Evolutionary conservation across 805 yeast genomes (phyloP).

Genomic region (Blastobotrys chiropterorum): DNA sequence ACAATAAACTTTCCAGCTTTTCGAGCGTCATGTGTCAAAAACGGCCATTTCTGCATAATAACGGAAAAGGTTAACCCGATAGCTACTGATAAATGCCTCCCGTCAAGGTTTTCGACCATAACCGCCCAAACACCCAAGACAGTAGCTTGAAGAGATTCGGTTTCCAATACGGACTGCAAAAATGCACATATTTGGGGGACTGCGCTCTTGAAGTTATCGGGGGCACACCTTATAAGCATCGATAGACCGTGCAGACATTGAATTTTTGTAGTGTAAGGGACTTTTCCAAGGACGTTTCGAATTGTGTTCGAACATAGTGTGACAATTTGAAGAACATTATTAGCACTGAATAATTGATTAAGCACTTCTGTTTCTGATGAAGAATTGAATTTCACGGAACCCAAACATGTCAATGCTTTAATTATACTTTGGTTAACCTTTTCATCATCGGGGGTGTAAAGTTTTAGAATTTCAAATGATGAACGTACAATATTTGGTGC

Average conservation of each 20-base stretch:
- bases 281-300: conserved; percentile 64
- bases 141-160: conserved; percentile 43
- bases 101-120: conserved; percentile 51
- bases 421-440: conserved; percentile 8
- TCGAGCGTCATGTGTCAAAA: conserved; percentile 45
- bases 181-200: conserved; percentile 84
- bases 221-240: conserved; percentile 51
- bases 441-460: conserved; percentile 32
- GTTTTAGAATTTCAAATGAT: conserved; percentile 35
- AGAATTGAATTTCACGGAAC: conserved; percentile 9
- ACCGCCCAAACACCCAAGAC: conserved; percentile 65
- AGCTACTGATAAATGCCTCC: conserved; percentile 54
- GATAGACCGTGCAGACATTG: conserved; percentile 69
- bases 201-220: conserved; percentile 50
- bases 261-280: conserved; percentile 65
- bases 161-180: conserved; percentile 70
- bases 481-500: conserved; percentile 21
- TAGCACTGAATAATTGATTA: conserved; percentile 39
- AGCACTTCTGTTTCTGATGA: not conserved
- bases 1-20: conserved; percentile 48
- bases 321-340: conserved; percentile 61
- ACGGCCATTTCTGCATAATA: conserved; percentile 59
- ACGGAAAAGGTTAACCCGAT: conserved; percentile 71
- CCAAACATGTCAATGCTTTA: conserved; percentile 12
- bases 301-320: conserved; percentile 66